These are phyloP conservation scores for Talaromyces albobiverticillius DNA, from an alignment of 2,329 filamentous ascomycete species.

Conservation along the genomic window DNA sequence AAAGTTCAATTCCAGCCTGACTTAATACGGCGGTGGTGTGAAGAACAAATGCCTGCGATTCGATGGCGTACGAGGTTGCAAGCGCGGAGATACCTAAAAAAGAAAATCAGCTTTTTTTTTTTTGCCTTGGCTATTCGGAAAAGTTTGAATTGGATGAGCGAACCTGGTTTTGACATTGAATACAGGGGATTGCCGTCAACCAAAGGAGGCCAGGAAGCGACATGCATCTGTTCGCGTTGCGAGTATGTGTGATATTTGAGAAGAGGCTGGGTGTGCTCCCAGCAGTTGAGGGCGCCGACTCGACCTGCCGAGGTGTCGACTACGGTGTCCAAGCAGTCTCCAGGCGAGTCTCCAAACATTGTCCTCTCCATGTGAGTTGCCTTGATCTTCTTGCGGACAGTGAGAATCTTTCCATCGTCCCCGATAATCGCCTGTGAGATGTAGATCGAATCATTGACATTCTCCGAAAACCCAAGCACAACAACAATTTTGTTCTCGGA, in stretches of 20 bases:
- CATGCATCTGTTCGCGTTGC: conserved; percentile 48
- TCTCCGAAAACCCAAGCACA: conserved; percentile 55
- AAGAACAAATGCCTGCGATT: conserved; percentile 44
- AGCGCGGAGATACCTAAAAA: conserved; percentile 15
- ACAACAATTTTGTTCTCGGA: conserved; percentile 52
- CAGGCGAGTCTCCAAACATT: conserved; percentile 55
- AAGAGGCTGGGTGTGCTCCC: conserved; percentile 52
- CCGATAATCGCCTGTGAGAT: conserved; percentile 54
- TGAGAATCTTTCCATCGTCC: conserved; percentile 48
- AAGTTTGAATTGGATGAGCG: neutral
- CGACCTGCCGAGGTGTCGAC: conserved; percentile 39
- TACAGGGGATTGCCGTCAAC: neutral
- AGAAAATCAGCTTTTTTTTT: neutral
- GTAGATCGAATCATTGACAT: conserved; percentile 52
- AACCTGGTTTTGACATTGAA: neutral
- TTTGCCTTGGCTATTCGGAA: neutral
- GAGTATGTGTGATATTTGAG: conserved; percentile 48
- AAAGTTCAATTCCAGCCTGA: conserved; percentile 39
- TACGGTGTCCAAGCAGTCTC: conserved; percentile 52
- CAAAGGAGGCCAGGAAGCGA: conserved; percentile 46
- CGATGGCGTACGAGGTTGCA: conserved; percentile 41
- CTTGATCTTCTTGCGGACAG: conserved; percentile 57
- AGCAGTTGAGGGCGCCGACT: conserved; percentile 49
- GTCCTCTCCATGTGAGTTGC: conserved; percentile 57
- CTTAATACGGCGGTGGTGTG: conserved; percentile 40